These are phyloP conservation scores for Paecilomyces sp. DNA, from an alignment of 2,329 filamentous ascomycete species.

Conservation along the genomic window DNA sequence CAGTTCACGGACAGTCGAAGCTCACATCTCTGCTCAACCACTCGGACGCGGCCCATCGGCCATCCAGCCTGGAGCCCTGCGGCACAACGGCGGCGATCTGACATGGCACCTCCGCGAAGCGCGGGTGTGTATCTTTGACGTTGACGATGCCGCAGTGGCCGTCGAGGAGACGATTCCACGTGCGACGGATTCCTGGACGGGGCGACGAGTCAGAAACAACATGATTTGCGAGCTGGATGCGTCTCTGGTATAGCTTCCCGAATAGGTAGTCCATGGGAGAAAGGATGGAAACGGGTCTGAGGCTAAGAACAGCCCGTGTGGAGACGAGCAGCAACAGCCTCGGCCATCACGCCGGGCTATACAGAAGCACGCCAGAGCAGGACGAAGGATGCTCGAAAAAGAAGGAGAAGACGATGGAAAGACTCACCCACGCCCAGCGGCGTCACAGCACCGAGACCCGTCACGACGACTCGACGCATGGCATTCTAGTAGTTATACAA, in stretches of 20 bases:
- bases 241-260: conserved; percentile 5
- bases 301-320: not conserved
- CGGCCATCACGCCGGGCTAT: not conserved
- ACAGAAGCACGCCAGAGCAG: not conserved
- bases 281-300: not conserved
- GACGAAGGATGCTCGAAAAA: not conserved
- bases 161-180: conserved; percentile 75
- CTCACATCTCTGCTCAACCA: conserved; percentile 38
- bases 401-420: conserved; percentile 3
- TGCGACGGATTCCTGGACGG: conserved; percentile 55
- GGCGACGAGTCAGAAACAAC: not conserved
- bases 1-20: conserved; percentile 2
- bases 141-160: conserved; percentile 75
- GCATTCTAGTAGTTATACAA: conserved; percentile 11
- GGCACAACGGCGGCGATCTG: conserved; percentile 81
- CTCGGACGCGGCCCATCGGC: conserved; percentile 37
- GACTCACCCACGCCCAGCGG: conserved; percentile 68
- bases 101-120: conserved; percentile 70
- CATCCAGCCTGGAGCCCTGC: conserved; percentile 38
- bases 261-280: not conserved
- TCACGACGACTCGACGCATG: conserved; percentile 67
- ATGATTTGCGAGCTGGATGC: not conserved
- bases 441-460: conserved; percentile 73
- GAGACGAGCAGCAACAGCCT: not conserved
- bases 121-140: conserved; percentile 53